Percentiles rank a stretch among this genome's conserved stretches.
Conservation (phyloP, 75 land plant genomes). For the Selaginella moellendorffii region DNA sequence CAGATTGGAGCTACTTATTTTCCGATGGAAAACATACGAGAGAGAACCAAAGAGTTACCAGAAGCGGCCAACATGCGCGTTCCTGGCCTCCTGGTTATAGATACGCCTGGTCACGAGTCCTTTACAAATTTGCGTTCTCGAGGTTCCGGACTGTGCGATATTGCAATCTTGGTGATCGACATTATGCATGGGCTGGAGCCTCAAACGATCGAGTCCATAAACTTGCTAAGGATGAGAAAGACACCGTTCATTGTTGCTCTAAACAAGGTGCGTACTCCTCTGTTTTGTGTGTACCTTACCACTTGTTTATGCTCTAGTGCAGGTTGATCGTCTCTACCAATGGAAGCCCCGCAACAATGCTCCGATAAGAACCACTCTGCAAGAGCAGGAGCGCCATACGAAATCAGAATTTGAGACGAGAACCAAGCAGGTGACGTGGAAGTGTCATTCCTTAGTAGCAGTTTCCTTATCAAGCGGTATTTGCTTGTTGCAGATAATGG, state of each 20-base stretch:
- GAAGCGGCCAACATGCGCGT: conserved; percentile 68
- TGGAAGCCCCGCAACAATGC: conserved; percentile 72
- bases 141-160: conserved; percentile 95
- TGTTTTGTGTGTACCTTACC: neutral
- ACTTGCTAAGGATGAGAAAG: conserved; percentile 68
- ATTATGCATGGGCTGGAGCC: conserved; percentile 99
- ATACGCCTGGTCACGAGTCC: conserved; percentile 97
- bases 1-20: conserved; percentile 99
- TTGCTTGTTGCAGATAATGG: conserved; percentile 37
- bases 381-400: conserved; percentile 66
- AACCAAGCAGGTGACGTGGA: conserved; percentile 34
- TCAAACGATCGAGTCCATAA: conserved; percentile 86
- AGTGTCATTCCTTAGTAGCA: neutral
- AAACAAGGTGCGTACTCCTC: conserved; percentile 53
- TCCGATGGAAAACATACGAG: conserved; percentile 87
- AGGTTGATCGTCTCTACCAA: conserved; percentile 91
- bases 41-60: conserved; percentile 87
- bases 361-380: conserved; percentile 55
- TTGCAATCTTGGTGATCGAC: conserved; percentile 92
- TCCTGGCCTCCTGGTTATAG: conserved; percentile 91
- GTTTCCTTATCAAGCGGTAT: neutral
- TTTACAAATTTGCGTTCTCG: conserved; percentile 88
- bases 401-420: conserved; percentile 67
- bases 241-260: conserved; percentile 93
- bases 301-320: conserved; percentile 6